These are phyloP conservation scores for Talaromyces trachyspermus DNA, from an alignment of 495 filamentous ascomycete species.

Conservation along the genomic window DNA sequence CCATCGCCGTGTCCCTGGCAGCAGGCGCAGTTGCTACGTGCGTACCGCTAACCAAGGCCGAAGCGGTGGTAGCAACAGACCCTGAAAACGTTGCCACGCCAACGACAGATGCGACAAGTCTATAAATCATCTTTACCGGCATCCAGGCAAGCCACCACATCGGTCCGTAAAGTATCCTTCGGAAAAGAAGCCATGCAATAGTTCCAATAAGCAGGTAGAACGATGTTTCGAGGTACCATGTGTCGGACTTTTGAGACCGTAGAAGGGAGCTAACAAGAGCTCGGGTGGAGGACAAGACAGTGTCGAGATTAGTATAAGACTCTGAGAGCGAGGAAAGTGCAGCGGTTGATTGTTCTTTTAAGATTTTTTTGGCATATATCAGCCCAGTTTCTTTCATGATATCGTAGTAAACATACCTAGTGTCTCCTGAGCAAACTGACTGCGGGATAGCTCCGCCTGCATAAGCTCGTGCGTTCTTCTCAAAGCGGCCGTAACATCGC, in stretches of 20 bases:
- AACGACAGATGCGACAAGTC: constrained; percentile 36
- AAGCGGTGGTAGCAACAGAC: constrained; percentile 24
- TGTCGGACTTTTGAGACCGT: constrained; percentile 84
- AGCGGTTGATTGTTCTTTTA: constrained; percentile 58
- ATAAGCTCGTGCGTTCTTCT: constrained; percentile 80
- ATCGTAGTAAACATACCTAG: constrained; percentile 40
- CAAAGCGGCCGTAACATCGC: constrained; percentile 77
- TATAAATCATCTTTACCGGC: constrained; percentile 58
- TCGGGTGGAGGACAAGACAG: constrained; percentile 61
- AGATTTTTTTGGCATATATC: constrained; percentile 5
- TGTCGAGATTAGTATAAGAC: constrained; percentile 70
- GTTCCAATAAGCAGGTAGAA: constrained; percentile 73
- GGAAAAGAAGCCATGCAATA: constrained; percentile 76
- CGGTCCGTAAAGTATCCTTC: constrained; percentile 80
- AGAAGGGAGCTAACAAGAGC: constrained; percentile 73
- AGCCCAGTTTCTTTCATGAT: no score
- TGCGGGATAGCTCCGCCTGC: constrained; percentile 70
- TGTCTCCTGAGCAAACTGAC: constrained; percentile 81
- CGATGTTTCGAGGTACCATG: constrained; percentile 89
- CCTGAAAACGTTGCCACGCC: constrained; percentile 31
- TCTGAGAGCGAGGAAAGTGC: constrained; percentile 73
- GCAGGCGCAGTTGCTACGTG: background rate
- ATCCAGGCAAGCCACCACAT: constrained; percentile 83
- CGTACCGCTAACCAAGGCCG: constrained; percentile 1
- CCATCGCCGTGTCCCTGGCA: background rate